Percentiles rank a stretch among this genome's conserved stretches.
Conservation (phyloP, 2,329 filamentous ascomycete species). For the Neodidymelliopsis sp. region DNA sequence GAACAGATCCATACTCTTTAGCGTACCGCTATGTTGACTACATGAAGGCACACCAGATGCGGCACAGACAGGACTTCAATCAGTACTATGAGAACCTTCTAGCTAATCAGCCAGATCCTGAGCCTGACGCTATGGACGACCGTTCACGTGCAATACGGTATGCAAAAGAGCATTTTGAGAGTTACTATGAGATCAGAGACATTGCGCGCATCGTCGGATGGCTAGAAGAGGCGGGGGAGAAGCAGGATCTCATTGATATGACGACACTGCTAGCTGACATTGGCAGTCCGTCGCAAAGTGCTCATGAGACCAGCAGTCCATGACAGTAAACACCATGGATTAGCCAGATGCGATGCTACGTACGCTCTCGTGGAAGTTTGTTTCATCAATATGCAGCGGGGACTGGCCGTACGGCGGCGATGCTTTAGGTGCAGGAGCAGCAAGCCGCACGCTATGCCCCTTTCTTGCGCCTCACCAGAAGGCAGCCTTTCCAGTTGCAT, state of each 20-base stretch:
- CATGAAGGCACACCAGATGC: constrained; percentile 22
- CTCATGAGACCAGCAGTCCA: constrained; percentile 6
- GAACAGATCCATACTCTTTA: constrained; percentile 28
- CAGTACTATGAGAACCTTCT: constrained; percentile 32
- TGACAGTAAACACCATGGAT: constrained; percentile 1
- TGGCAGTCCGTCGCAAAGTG: background rate
- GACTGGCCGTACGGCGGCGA: constrained; percentile 8
- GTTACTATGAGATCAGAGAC: constrained; percentile 30
- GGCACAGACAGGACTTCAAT: constrained; percentile 19
- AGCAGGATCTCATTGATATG: constrained; percentile 1
- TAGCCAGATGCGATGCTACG: constrained; percentile 5
- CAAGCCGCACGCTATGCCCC: background rate
- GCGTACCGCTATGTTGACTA: constrained; percentile 33
- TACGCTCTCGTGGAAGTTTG: constrained; percentile 10
- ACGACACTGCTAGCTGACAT: constrained; percentile 5
- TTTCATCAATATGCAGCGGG: constrained; percentile 17
- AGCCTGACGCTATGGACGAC: constrained; percentile 22
- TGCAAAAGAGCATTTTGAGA: constrained; percentile 32
- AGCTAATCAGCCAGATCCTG: constrained; percentile 30
- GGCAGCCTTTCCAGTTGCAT: constrained; percentile 11
- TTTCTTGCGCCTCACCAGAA: constrained; percentile 5
- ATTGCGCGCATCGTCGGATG: constrained; percentile 27
- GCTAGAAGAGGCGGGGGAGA: constrained; percentile 16
- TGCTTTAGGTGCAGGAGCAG: constrained; percentile 13
- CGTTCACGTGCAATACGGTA: constrained; percentile 31